Evolutionary conservation across 2,329 filamentous ascomycete species (phyloP).

Genomic region (Daldinia sp.): DNA sequence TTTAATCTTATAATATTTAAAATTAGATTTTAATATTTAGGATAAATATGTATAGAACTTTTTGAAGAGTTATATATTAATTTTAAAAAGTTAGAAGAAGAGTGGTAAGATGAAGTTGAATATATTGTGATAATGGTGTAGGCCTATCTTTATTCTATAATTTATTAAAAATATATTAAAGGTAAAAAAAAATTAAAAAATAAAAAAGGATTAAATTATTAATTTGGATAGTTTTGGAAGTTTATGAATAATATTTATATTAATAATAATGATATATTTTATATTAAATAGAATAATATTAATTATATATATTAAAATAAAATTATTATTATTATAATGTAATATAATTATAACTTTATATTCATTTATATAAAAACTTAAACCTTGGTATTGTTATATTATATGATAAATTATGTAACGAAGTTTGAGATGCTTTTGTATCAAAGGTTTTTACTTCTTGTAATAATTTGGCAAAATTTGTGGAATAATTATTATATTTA

Average conservation of each 20-base stretch:
- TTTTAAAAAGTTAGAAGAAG: no score
- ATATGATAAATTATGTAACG: not conserved
- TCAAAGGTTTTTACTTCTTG: no score
- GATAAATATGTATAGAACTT: no score
- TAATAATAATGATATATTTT: not conserved
- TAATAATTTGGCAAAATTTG: no score
- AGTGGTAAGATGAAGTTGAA: no score
- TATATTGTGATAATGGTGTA: no score
- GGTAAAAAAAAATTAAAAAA: not conserved
- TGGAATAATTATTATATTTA: no score
- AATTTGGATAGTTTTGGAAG: not conserved
- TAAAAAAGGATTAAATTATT: not conserved
- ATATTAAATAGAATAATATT: no score
- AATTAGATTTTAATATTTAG: no score
- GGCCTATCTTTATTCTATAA: not conserved
- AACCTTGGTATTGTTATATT: not conserved
- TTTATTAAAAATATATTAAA: not conserved
- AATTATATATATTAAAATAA: no score
- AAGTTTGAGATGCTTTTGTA: no score
- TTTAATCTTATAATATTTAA: not conserved
- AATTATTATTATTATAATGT: not conserved
- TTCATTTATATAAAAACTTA: not conserved
- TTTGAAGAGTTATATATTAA: no score
- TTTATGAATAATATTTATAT: not conserved
- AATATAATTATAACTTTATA: not conserved